phyloP scores from a whole-genome alignment of 1,139 yeast genomes.

The Diutina mesorugosa region DNA sequence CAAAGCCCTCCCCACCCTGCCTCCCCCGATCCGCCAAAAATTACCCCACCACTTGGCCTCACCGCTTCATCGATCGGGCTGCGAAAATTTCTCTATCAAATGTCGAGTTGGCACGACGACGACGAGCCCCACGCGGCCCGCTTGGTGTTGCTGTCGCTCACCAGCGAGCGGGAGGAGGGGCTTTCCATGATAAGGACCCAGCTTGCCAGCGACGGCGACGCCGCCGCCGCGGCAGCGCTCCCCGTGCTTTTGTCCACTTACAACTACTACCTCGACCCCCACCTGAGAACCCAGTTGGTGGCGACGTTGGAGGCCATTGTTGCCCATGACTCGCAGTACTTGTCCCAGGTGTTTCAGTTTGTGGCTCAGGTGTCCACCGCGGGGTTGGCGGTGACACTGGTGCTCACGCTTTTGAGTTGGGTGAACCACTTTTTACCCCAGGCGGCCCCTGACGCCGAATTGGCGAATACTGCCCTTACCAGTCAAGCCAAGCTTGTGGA shows the following conservation, averaged over 20 bases:
- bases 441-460: not conserved
- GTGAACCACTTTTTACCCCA: conserved; percentile 14
- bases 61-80: not conserved
- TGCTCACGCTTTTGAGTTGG: conserved; percentile 49
- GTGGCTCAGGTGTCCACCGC: conserved; percentile 19
- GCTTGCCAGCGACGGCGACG: not conserved
- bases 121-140: not conserved
- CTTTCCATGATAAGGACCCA: not conserved
- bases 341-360: conserved; percentile 22
- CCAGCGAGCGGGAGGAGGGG: not conserved
- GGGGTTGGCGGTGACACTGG: conserved; percentile 38
- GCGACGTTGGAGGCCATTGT: conserved; percentile 23
- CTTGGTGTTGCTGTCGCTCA: not conserved
- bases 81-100: not conserved
- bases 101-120: conserved; percentile 2
- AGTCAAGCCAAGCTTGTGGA: not conserved
- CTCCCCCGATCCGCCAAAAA: no score
- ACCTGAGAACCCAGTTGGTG: conserved; percentile 30
- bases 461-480: not conserved
- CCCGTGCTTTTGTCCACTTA: conserved; percentile 26
- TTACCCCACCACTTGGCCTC: no score
- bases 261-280: conserved; percentile 37
- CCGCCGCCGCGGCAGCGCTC: conserved; percentile 5
- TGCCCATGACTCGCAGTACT: conserved; percentile 15
- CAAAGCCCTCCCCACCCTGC: no score